Percentiles rank a stretch among this genome's conserved stretches.
phyloP scores from a whole-genome alignment of 2,329 filamentous ascomycete species.

The Fonsecaea multimorphosa region DNA sequence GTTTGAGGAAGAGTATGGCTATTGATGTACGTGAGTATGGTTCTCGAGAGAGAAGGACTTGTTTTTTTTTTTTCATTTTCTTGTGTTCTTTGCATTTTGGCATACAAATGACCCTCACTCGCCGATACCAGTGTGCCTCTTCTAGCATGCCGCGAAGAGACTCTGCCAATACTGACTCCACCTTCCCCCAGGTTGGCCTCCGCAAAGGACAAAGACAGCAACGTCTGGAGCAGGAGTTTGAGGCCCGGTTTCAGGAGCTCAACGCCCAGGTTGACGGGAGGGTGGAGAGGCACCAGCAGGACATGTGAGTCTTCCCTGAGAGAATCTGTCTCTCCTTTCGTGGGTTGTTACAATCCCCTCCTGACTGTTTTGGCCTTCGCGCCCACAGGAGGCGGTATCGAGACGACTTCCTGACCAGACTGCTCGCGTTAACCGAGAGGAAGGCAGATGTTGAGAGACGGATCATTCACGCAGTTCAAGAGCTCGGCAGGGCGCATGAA shows the following conservation, averaged over 20 bases:
- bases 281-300: constrained; percentile 6
- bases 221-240: constrained; percentile 30
- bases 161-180: neutral
- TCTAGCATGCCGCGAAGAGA: neutral
- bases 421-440: constrained; percentile 22
- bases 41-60: too few relatives aligned
- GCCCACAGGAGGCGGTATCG: constrained; percentile 18
- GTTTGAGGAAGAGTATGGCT: constrained; percentile 24
- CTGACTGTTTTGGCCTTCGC: neutral
- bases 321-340: neutral
- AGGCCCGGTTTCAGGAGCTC: constrained; percentile 15
- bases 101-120: too few relatives aligned
- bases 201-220: constrained; percentile 31
- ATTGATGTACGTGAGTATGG: constrained; percentile 32
- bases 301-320: constrained; percentile 20
- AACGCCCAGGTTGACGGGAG: constrained; percentile 20
- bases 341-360: neutral
- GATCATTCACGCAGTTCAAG: constrained; percentile 26
- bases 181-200: constrained; percentile 10
- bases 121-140: neutral
- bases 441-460: constrained; percentile 30
- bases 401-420: constrained; percentile 19
- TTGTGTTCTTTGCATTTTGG: too few relatives aligned
- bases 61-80: too few relatives aligned
- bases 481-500: constrained; percentile 28